Conservation (phyloP, 176 grass and related monocot species). For the Otatea glauca region DNA sequence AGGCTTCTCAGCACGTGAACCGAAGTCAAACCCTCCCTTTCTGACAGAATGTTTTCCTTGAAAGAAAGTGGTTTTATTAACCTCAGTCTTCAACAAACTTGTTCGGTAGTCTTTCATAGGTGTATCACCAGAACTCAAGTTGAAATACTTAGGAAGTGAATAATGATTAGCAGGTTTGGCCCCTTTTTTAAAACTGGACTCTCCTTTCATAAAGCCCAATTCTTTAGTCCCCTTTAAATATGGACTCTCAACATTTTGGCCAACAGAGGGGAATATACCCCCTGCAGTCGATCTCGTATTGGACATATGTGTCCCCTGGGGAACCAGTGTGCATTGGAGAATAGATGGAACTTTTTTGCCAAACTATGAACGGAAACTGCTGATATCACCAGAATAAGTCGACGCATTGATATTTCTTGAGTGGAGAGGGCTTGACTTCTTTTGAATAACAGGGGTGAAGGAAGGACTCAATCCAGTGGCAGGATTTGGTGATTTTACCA, state of each 20-base stretch:
- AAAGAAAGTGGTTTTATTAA: slow-evolving; percentile 45
- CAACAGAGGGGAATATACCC: slow-evolving; percentile 37
- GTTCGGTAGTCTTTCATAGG: slow-evolving; percentile 45
- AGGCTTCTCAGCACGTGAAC: slow-evolving; percentile 50
- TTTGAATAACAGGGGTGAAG: slow-evolving; percentile 49
- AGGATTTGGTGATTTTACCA: slow-evolving; percentile 44
- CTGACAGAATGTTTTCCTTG: slow-evolving; percentile 50
- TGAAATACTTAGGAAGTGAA: slow-evolving; percentile 50
- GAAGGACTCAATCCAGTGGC: slow-evolving; percentile 36
- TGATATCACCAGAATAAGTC: slow-evolving; percentile 40
- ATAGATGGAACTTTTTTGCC: slow-evolving; percentile 59
- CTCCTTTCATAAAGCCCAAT: slow-evolving; percentile 42
- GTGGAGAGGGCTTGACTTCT: slow-evolving; percentile 37
- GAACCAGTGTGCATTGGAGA: slow-evolving; percentile 49
- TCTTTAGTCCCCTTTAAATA: slow-evolving; percentile 49
- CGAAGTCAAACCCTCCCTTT: slow-evolving; percentile 52
- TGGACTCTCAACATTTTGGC: slow-evolving; percentile 51
- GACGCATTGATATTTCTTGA: slow-evolving; percentile 40
- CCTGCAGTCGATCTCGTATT: slow-evolving; percentile 49
- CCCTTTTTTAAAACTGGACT: slow-evolving; percentile 49
- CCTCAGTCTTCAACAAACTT: slow-evolving; percentile 46
- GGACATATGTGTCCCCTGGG: slow-evolving; percentile 41
- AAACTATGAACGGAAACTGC: slow-evolving; percentile 45
- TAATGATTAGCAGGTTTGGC: slow-evolving; percentile 42
- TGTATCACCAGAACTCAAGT: slow-evolving; percentile 48